These are phyloP conservation scores for Collybiopsis luxurians DNA, from an alignment of 768 basidiomycete species.

Conservation along the genomic window DNA sequence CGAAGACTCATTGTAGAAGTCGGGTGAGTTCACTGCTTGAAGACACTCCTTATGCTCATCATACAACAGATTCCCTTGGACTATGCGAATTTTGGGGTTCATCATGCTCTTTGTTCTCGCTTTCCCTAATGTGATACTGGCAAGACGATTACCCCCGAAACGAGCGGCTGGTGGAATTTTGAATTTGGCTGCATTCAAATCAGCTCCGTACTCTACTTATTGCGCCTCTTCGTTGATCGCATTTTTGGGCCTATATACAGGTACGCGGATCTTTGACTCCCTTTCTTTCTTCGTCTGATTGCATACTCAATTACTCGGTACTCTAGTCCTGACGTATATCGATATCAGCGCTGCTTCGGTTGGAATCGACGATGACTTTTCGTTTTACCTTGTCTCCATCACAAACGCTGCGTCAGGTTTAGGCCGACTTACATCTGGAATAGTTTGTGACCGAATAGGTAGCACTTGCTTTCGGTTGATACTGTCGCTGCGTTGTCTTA, in stretches of 20 bases:
- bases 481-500: too few species aligned
- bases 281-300: background rate
- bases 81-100: constrained; percentile 69
- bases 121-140: constrained; percentile 51
- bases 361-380: constrained; percentile 32
- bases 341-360: constrained; percentile 35
- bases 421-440: constrained; percentile 52
- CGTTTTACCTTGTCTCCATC: constrained; percentile 45
- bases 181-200: constrained; percentile 51
- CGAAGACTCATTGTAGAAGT: constrained; percentile 50
- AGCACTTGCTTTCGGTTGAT: background rate
- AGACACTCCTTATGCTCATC: too few species aligned
- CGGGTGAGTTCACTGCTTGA: too few species aligned
- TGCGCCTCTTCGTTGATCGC: constrained; percentile 50
- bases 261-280: too few species aligned
- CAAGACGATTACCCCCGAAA: constrained; percentile 55
- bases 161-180: constrained; percentile 57
- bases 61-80: constrained; percentile 67
- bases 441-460: constrained; percentile 56
- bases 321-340: constrained; percentile 52
- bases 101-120: constrained; percentile 52
- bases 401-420: constrained; percentile 44
- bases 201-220: constrained; percentile 53
- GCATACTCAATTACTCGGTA: background rate
- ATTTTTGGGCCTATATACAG: constrained; percentile 71